Evolutionary conservation across 169 alveolate genomes (phyloP).

Genomic region (Cytauxzoon felis): DNA sequence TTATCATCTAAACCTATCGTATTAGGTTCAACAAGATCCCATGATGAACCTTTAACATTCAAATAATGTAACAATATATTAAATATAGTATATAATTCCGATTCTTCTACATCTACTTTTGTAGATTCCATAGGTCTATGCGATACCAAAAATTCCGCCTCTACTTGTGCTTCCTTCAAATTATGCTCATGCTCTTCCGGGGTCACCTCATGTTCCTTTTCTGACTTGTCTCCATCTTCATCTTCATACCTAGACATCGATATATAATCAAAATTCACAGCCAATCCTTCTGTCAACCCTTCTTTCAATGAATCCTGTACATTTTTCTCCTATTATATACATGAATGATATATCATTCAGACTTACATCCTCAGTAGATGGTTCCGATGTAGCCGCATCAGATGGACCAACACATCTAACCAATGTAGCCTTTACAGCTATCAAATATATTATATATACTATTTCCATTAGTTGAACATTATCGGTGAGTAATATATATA

Average conservation of each 20-base stretch:
- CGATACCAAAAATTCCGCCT: conserved; percentile 45
- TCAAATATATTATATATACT: not conserved
- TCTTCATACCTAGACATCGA: conserved; percentile 36
- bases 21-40: conserved; percentile 56
- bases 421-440: not conserved
- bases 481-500: no score
- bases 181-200: conserved; percentile 33
- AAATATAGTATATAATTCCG: conserved; percentile 38
- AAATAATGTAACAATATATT: conserved; percentile 52
- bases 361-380: no score
- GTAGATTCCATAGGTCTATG: conserved; percentile 60
- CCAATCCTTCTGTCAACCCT: conserved; percentile 54
- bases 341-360: no score
- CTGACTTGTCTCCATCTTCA: not conserved
- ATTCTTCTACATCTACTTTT: conserved; percentile 36
- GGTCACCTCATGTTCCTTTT: not conserved
- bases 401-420: no score
- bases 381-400: no score
- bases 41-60: conserved; percentile 23
- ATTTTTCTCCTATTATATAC: conserved; percentile 24
- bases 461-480: not conserved
- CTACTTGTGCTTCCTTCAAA: conserved; percentile 35
- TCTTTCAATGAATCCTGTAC: conserved; percentile 55
- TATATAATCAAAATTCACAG: conserved; percentile 58
- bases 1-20: conserved; percentile 35